Percentiles rank a stretch among this genome's conserved stretches.
Evolutionary conservation across 495 filamentous ascomycete genomes (phyloP).

Genomic region (Elaphomyces granulatus): DNA sequence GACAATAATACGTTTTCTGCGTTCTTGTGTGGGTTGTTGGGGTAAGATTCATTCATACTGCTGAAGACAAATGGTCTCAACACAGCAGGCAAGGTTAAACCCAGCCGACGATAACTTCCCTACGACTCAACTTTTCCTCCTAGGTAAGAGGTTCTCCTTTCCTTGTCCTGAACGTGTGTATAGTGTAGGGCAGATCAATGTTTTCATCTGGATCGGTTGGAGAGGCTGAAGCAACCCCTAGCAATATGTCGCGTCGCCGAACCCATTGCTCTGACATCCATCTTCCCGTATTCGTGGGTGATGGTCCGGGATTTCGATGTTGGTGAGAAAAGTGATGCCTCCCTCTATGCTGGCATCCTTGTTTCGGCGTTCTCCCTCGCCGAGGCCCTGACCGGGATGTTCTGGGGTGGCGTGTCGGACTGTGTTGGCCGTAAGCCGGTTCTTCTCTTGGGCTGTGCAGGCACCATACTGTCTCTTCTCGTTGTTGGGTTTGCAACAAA

Average conservation of each 20-base stretch:
- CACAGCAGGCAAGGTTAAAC: slow-evolving; percentile 30
- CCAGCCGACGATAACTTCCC: slow-evolving; percentile 43
- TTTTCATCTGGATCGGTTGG: slow-evolving; percentile 14
- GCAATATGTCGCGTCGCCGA: slow-evolving; percentile 72
- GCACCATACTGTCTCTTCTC: slow-evolving; percentile 65
- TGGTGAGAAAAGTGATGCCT: slow-evolving; percentile 52
- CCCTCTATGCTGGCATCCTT: slow-evolving; percentile 73
- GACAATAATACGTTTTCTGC: no score
- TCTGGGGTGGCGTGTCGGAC: slow-evolving; percentile 74
- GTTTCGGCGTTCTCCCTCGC: slow-evolving; percentile 72
- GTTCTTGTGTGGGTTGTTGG: no score
- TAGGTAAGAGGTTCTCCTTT: slow-evolving; percentile 40
- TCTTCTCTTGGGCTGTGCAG: slow-evolving; percentile 61
- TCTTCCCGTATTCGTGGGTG: slow-evolving; percentile 79
- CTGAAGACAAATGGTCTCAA: slow-evolving; percentile 38
- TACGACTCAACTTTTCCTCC: slow-evolving; percentile 57
- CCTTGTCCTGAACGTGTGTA: not conserved
- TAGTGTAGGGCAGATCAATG: slow-evolving; percentile 8
- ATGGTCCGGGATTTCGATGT: slow-evolving; percentile 62
- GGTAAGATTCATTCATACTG: slow-evolving; percentile 36
- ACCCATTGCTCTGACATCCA: slow-evolving; percentile 75
- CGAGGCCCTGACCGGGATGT: slow-evolving; percentile 69
- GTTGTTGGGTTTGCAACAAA: slow-evolving; percentile 72
- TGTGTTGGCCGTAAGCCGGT: slow-evolving; percentile 73
- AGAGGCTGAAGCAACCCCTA: slow-evolving; percentile 12